Evolutionary conservation across 2,329 filamentous ascomycete species (phyloP).

Genomic region (Pseudohalonectria lignicola): DNA sequence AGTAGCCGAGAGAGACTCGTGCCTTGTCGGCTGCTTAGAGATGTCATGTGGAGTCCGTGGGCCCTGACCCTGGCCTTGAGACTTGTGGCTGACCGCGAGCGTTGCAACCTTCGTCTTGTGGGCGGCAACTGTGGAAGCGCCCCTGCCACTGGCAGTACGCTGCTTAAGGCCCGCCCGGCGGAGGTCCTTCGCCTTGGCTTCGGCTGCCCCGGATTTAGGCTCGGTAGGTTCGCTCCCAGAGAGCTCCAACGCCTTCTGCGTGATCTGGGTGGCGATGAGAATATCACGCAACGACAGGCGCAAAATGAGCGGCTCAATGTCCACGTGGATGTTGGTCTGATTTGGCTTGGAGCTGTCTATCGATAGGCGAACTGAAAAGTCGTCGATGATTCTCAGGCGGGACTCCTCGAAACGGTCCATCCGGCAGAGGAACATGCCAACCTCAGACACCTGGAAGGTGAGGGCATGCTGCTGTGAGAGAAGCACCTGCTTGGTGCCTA

Average conservation of each 20-base stretch:
- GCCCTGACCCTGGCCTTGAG: neutral
- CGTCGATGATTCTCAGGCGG: constrained; percentile 83
- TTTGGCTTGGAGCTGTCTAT: constrained; percentile 60
- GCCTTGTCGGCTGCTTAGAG: constrained; percentile 19
- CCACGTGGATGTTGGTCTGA: constrained; percentile 69
- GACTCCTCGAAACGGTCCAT: constrained; percentile 97
- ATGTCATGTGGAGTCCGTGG: constrained; percentile 15
- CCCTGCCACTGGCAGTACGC: constrained; percentile 44
- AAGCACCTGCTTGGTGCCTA: constrained; percentile 87
- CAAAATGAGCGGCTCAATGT: constrained; percentile 84
- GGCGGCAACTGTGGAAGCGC: constrained; percentile 36
- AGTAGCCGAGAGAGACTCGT: constrained; percentile 74
- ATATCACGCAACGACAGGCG: constrained; percentile 90
- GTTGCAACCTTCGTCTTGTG: constrained; percentile 26
- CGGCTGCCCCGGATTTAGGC: constrained; percentile 26
- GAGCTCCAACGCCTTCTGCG: constrained; percentile 82
- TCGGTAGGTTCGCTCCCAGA: constrained; percentile 46
- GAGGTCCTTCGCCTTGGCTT: constrained; percentile 45
- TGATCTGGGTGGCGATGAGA: constrained; percentile 82
- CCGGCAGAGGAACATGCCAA: constrained; percentile 96
- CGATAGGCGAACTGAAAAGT: constrained; percentile 85
- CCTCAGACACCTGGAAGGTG: constrained; percentile 83
- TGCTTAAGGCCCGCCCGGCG: constrained; percentile 37
- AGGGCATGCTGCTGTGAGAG: constrained; percentile 89
- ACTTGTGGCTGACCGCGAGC: constrained; percentile 8